Conservation (phyloP, 768 basidiomycete species). For the Amanita inopinata region DNA sequence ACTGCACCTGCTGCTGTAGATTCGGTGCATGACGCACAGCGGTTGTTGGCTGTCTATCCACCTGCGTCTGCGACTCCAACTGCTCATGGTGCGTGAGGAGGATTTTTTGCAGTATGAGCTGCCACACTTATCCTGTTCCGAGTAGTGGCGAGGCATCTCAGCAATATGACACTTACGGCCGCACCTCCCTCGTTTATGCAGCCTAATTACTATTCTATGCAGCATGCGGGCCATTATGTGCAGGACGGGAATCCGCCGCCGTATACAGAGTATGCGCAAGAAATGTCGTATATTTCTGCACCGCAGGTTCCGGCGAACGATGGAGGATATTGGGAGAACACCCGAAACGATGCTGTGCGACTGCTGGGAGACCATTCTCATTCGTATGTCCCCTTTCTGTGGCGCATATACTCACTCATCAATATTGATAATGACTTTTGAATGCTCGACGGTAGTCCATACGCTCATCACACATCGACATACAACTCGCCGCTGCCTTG, state of each 20-base stretch:
- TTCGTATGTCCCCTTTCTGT: conserved; percentile 28
- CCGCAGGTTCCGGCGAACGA: conserved; percentile 33
- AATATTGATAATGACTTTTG: too few species aligned
- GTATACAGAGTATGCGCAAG: conserved; percentile 61
- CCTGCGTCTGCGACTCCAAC: conserved; percentile 72
- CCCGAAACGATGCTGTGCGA: conserved; percentile 51
- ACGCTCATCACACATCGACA: conserved; percentile 30
- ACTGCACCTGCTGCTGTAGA: conserved; percentile 23
- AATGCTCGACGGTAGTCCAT: conserved; percentile 28
- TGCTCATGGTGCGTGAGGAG: conserved; percentile 45
- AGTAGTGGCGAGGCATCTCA: conserved; percentile 58
- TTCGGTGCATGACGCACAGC: conserved; percentile 59
- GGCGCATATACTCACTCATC: conserved; percentile 15
- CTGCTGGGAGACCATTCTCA: conserved; percentile 46
- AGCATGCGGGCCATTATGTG: conserved; percentile 24
- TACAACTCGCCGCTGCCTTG: conserved; percentile 31
- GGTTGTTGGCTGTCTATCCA: conserved; percentile 58
- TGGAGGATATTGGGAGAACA: conserved; percentile 53
- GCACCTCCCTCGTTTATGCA: conserved; percentile 57
- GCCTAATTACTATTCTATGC: conserved; percentile 37
- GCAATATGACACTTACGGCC: conserved; percentile 46
- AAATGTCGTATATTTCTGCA: conserved; percentile 46
- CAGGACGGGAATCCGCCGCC: conserved; percentile 31
- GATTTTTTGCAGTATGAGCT: not conserved
- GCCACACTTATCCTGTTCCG: conserved; percentile 4